Percentiles rank a stretch among this genome's conserved stretches.
Evolutionary conservation across 345 rosid genomes (phyloP).

Genomic region (Heritiera littoralis): DNA sequence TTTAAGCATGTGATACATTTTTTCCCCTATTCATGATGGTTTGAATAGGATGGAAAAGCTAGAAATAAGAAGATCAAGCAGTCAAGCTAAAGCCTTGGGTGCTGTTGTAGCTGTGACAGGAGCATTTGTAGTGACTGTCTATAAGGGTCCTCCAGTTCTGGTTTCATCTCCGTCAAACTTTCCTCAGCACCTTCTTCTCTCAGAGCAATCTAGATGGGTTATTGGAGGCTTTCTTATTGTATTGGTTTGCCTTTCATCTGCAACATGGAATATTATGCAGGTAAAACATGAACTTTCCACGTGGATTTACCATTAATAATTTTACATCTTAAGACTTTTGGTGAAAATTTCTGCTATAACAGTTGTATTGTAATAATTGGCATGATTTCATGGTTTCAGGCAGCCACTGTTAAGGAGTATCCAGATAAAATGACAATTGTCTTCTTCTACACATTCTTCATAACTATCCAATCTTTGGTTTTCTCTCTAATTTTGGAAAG

Average conservation of each 20-base stretch:
- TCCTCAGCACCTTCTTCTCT: not conserved
- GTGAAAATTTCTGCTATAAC: not conserved
- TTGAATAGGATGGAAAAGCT: constrained; percentile 43
- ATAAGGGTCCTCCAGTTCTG: constrained; percentile 33
- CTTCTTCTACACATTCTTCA: constrained; percentile 24
- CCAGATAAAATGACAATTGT: constrained; percentile 23
- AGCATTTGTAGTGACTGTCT: constrained; percentile 37
- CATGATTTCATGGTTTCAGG: constrained; percentile 18
- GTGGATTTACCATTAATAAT: constrained; percentile 16
- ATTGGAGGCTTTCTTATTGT: constrained; percentile 37
- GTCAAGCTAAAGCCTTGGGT: constrained; percentile 33
- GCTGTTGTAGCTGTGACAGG: constrained; percentile 39
- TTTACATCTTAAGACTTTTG: not conserved
- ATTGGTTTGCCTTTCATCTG: constrained; percentile 22
- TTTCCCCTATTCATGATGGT: not conserved
- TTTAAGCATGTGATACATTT: not conserved
- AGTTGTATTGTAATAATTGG: not conserved
- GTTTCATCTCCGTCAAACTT: not conserved
- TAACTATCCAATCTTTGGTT: constrained; percentile 29
- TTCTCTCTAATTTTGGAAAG: constrained; percentile 31
- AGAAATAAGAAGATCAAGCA: constrained; percentile 23
- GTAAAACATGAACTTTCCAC: not conserved
- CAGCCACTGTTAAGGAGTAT: constrained; percentile 15
- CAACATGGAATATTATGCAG: constrained; percentile 39
- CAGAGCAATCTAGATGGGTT: constrained; percentile 29